Percentiles rank a stretch among this genome's conserved stretches.
Conservation (phyloP, 2,329 filamentous ascomycete genomes). For the Cladosporium oxysporum region DNA sequence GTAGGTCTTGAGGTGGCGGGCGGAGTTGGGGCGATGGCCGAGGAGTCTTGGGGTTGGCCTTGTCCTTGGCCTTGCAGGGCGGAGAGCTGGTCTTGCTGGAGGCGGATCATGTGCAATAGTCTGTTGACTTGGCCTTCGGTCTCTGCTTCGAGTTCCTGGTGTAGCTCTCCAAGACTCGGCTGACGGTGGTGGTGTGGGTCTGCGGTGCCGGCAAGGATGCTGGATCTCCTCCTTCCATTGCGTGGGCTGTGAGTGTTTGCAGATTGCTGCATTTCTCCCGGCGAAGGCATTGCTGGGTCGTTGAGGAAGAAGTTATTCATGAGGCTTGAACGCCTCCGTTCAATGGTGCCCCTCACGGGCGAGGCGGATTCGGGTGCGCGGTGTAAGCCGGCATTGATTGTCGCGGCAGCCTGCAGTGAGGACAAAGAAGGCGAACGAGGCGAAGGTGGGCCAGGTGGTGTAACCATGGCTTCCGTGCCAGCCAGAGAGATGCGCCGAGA, state of each 20-base stretch:
- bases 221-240: slow-evolving; percentile 36
- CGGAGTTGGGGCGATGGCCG: slow-evolving; percentile 34
- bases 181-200: slow-evolving; percentile 64
- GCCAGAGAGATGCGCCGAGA: slow-evolving; percentile 36
- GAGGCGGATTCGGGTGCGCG: slow-evolving; percentile 49
- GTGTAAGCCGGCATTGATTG: slow-evolving; percentile 67
- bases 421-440: slow-evolving; percentile 67
- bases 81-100: slow-evolving; percentile 71
- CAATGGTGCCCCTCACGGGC: slow-evolving; percentile 40
- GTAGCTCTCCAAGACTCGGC: slow-evolving; percentile 73
- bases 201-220: slow-evolving; percentile 44
- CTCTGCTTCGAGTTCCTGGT: slow-evolving; percentile 77
- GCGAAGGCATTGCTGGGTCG: slow-evolving; percentile 66
- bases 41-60: slow-evolving; percentile 1
- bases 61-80: slow-evolving; percentile 50
- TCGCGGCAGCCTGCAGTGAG: slow-evolving; percentile 71
- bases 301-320: slow-evolving; percentile 74
- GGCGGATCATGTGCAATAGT: slow-evolving; percentile 73
- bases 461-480: slow-evolving; percentile 26
- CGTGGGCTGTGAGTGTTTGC: slow-evolving; percentile 29
- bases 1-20: slow-evolving; percentile 32
- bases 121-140: slow-evolving; percentile 80
- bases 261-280: slow-evolving; percentile 65
- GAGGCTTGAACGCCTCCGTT: slow-evolving; percentile 67
- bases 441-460: slow-evolving; percentile 42